Percentiles rank a stretch among this genome's conserved stretches.
phyloP scores from a whole-genome alignment of 768 basidiomycete species.

The Amanita pallidorosea region DNA sequence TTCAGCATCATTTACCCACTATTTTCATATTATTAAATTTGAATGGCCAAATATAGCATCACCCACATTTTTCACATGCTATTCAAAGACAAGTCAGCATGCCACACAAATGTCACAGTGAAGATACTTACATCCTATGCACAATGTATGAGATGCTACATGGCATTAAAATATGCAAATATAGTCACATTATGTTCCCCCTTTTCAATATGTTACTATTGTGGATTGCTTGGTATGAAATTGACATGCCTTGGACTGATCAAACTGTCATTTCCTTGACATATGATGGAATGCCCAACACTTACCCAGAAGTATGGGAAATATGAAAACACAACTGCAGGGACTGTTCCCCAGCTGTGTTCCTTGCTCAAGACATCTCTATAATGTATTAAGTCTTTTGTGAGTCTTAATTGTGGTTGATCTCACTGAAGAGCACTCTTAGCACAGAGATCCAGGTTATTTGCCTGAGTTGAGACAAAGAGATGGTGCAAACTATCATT shows the following conservation, averaged over 20 bases:
- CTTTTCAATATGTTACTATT: background rate
- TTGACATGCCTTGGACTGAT: background rate
- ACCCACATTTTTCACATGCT: background rate
- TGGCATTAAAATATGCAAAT: background rate
- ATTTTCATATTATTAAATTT: background rate
- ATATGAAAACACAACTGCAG: background rate
- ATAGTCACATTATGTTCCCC: too few species aligned
- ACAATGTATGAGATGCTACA: background rate
- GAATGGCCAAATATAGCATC: background rate
- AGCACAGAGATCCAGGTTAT: too few species aligned
- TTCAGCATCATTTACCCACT: background rate
- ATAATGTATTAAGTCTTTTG: background rate
- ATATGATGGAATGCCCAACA: too few species aligned
- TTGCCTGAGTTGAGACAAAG: too few species aligned
- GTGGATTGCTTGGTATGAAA: background rate
- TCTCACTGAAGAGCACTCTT: too few species aligned
- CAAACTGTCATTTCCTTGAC: too few species aligned
- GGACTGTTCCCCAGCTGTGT: background rate
- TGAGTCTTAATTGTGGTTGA: too few species aligned
- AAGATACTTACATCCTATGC: too few species aligned
- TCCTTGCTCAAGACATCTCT: background rate
- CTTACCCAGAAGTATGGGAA: background rate
- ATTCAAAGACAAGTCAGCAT: background rate
- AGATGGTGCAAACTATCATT: too few species aligned
- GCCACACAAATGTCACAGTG: too few species aligned